Conservation (phyloP, 371 early-diverging fungal genomes). For the Actinomortierella wolfii region DNA sequence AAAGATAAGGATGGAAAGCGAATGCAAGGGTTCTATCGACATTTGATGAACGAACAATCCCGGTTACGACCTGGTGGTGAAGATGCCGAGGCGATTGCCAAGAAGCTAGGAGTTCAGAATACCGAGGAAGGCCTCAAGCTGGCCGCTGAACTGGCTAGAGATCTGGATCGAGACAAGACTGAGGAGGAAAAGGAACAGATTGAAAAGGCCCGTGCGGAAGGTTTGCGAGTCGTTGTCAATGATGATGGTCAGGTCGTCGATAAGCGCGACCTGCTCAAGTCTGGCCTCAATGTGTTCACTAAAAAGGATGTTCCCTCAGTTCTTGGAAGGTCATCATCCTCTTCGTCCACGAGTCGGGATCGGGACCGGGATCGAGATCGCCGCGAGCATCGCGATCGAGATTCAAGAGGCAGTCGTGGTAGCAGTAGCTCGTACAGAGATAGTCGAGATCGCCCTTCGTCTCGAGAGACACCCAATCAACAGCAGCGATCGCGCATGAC, state of each 20-base stretch:
- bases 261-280: slow-evolving; percentile 74
- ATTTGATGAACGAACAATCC: slow-evolving; percentile 50
- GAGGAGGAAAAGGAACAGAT: slow-evolving; percentile 37
- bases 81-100: slow-evolving; percentile 7
- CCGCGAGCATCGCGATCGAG: slow-evolving; percentile 11
- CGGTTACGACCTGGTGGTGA: slow-evolving; percentile 26
- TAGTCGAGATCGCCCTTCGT: slow-evolving; percentile 26
- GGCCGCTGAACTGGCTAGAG: slow-evolving; percentile 43
- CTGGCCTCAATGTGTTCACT: slow-evolving; percentile 73
- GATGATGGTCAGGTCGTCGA: slow-evolving; percentile 83
- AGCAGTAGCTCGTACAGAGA: slow-evolving; percentile 48
- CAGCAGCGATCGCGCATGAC: slow-evolving; percentile 60
- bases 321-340: slow-evolving; percentile 10
- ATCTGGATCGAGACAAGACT: slow-evolving; percentile 36
- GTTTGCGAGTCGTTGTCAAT: slow-evolving; percentile 62
- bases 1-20: slow-evolving; percentile 51
- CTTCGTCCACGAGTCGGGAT: slow-evolving; percentile 45
- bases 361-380: slow-evolving; percentile 13
- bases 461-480: slow-evolving; percentile 48
- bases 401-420: slow-evolving; percentile 7
- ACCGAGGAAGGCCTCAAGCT: slow-evolving; percentile 37
- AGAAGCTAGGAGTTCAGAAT: slow-evolving; percentile 1
- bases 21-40: slow-evolving; percentile 60
- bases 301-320: slow-evolving; percentile 36
- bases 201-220: slow-evolving; percentile 48